Evolutionary conservation across 306 rosid species (phyloP).

Genomic region (Corylus americana): DNA sequence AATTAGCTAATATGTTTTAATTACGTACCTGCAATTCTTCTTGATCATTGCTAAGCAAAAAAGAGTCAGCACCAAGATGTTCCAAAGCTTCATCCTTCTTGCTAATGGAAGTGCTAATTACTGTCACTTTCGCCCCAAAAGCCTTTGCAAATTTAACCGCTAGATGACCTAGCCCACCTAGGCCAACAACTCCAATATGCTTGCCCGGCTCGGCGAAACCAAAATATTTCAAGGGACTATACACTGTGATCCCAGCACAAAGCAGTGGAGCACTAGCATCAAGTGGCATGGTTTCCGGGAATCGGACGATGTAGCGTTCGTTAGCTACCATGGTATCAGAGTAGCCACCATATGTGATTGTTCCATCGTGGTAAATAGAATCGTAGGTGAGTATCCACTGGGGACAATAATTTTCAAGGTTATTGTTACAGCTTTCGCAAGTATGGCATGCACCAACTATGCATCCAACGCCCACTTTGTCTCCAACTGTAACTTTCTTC

Average conservation of each 20-base stretch:
- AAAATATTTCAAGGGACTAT: slow-evolving; percentile 28
- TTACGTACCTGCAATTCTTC: slow-evolving; percentile 18
- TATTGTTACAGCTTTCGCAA: slow-evolving; percentile 27
- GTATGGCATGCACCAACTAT: slow-evolving; percentile 39
- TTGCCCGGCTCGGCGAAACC: slow-evolving; percentile 14
- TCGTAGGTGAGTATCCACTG: slow-evolving; percentile 6
- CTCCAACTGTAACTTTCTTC: slow-evolving; percentile 38
- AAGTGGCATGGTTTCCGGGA: slow-evolving; percentile 25
- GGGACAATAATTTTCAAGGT: slow-evolving; percentile 31
- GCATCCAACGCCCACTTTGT: slow-evolving; percentile 42
- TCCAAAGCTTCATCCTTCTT: slow-evolving; percentile 31
- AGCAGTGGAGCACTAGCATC: slow-evolving; percentile 31
- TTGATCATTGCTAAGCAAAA: slow-evolving; percentile 25
- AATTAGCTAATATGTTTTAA: no score
- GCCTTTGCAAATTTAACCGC: slow-evolving; percentile 37
- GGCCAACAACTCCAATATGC: slow-evolving; percentile 35
- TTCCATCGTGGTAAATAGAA: slow-evolving; percentile 20
- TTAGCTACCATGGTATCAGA: slow-evolving; percentile 25
- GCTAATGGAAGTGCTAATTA: slow-evolving; percentile 23
- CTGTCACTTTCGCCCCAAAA: slow-evolving; percentile 30
- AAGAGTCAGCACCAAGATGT: slow-evolving; percentile 30
- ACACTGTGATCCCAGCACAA: slow-evolving; percentile 35
- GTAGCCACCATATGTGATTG: slow-evolving; percentile 34
- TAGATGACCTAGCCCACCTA: slow-evolving; percentile 35
- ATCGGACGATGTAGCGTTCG: slow-evolving; percentile 1